Percentiles rank a stretch among this genome's conserved stretches.
Conservation (phyloP, 495 filamentous ascomycete species). For the Talaromyces proteolyticus region DNA sequence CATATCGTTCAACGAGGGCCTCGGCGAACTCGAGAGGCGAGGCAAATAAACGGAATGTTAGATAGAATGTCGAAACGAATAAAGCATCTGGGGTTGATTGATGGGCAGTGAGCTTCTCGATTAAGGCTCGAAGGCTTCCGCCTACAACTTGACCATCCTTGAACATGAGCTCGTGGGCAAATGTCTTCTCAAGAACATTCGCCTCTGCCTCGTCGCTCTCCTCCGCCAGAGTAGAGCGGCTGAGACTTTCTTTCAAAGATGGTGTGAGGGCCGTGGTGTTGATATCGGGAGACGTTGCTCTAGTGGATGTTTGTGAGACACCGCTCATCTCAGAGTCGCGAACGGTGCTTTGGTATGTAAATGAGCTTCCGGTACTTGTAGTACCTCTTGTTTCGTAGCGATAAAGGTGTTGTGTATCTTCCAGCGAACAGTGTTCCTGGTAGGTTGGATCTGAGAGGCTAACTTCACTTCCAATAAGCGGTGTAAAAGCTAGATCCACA, state of each 20-base stretch:
- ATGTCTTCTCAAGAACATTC: conserved; percentile 79
- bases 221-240: conserved; percentile 60
- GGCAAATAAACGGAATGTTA: conserved; percentile 94
- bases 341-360: conserved; percentile 67
- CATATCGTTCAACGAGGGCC: conserved; percentile 80
- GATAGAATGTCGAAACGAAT: conserved; percentile 93
- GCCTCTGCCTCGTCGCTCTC: conserved; percentile 72
- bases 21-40: conserved; percentile 74
- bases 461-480: conserved; percentile 4
- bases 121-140: conserved; percentile 82
- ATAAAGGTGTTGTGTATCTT: conserved; percentile 4
- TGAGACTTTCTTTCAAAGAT: conserved; percentile 49
- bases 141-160: conserved; percentile 94
- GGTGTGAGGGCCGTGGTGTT: conserved; percentile 31
- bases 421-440: conserved; percentile 1
- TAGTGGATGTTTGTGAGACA: conserved; percentile 76
- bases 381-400: conserved; percentile 10
- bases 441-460: conserved; percentile 8
- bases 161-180: conserved; percentile 85
- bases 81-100: conserved; percentile 88
- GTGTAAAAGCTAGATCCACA: background rate
- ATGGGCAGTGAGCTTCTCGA: conserved; percentile 89
- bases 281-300: conserved; percentile 83
- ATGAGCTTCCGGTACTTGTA: conserved; percentile 57
- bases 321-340: conserved; percentile 79